Evolutionary conservation across 116 monocot genomes (phyloP), one percentile per base, ranked within the genome.

Genomic region (Zostera marina): DNA sequence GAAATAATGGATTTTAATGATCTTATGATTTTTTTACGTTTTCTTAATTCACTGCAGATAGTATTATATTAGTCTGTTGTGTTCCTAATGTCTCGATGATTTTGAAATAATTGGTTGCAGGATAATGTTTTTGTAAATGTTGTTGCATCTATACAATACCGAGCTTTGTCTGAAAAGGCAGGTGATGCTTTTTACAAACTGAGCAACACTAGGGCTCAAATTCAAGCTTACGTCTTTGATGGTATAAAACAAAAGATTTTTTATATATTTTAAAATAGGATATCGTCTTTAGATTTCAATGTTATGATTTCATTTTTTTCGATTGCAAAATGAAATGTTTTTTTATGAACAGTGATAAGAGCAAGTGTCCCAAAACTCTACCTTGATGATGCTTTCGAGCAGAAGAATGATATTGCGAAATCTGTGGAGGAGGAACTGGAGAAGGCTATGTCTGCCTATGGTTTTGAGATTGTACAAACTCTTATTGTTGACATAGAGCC

Each of bases 171-270:
- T 16, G 54, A 68, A 12, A 83, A 83, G 47, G 89, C 89, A 25
- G 49, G 53, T 52, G 89, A 89, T 58, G 89, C 89, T 26, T 89
- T 73, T 45, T 89, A 83, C 60, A 89, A 81, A 58, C 73, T 89
- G 69, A 84, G 62, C 68, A 81, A 89, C 23, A 89, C 78, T 8
- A 73, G 76, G 56, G 42, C 21, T 58, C 90, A 90, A 63, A 90
- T 90, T 58, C 81, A 81, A 60, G 77, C 90, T 56, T 90, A 90
- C 72, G 90, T 90, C 5, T 90, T 90, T 74, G 90, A 90, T 67
- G 90, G 90, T 87, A 81, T 41, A 62, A 60, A 40, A 52, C 46
- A 42, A 20, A 12, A 20, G 22, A 2, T 0, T 54, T 54, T 11
- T 49, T 15, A 3, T 20, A 1, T 47, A 14, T 26, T 26, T 2